phyloP scores from a whole-genome alignment of 352 stramenopile genomes.

The Albugo laibachii region DNA sequence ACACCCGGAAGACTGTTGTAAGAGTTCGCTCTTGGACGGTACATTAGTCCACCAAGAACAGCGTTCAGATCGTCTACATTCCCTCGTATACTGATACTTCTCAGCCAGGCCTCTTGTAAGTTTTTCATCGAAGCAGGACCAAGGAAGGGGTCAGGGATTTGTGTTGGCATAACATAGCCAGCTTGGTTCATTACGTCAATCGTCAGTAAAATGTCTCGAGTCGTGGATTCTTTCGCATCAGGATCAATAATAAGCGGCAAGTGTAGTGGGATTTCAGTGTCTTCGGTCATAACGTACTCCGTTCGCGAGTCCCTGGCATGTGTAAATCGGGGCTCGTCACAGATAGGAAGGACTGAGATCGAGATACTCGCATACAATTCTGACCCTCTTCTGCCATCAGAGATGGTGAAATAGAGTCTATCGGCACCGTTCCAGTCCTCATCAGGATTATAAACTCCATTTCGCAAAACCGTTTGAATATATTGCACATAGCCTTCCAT shows the following conservation, averaged over 20 bases:
- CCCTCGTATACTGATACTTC: constrained; percentile 13
- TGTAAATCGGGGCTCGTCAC: constrained; percentile 24
- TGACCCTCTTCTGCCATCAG: background rate
- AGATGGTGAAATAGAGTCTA: constrained; percentile 14
- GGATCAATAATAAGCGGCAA: constrained; percentile 11
- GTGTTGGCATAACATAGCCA: constrained; percentile 33
- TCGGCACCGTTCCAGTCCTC: constrained; percentile 40
- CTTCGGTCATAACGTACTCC: constrained; percentile 16
- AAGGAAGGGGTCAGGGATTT: constrained; percentile 17
- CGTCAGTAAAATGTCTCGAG: constrained; percentile 1
- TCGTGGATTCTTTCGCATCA: constrained; percentile 14
- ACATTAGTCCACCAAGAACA: constrained; percentile 31
- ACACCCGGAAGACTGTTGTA: constrained; percentile 12
- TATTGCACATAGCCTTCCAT: no score
- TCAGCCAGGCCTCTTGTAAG: constrained; percentile 19
- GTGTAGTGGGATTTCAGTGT: constrained; percentile 12
- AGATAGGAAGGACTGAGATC: constrained; percentile 18
- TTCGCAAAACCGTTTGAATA: background rate
- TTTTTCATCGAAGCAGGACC: background rate
- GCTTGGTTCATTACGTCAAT: constrained; percentile 12
- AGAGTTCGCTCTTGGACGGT: constrained; percentile 16
- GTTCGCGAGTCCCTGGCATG: background rate
- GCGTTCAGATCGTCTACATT: constrained; percentile 19
- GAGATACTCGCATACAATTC: no score
- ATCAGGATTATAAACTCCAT: constrained; percentile 18